Conservation (phyloP, 176 grass and related monocot species). For the Aechmea fasciata region DNA sequence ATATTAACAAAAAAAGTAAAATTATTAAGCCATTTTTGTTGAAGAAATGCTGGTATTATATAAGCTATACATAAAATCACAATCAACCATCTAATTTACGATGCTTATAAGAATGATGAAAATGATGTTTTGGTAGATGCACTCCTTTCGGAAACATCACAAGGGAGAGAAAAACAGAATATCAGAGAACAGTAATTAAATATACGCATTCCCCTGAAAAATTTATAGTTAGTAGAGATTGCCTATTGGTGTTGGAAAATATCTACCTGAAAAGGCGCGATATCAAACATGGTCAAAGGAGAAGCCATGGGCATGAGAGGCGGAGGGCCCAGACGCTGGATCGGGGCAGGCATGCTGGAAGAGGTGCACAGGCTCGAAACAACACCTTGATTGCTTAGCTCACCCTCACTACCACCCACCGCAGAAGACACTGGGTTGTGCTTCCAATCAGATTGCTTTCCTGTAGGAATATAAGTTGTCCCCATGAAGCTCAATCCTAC, state of each 20-base stretch:
- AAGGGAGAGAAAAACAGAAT: too few species aligned
- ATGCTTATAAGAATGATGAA: too few species aligned
- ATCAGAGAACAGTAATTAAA: background rate
- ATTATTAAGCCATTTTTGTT: too few species aligned
- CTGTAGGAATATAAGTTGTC: conserved; percentile 70
- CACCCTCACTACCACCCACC: conserved; percentile 43
- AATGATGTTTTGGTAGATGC: too few species aligned
- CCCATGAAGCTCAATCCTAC: conserved; percentile 93
- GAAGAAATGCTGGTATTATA: too few species aligned
- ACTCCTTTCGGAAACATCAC: too few species aligned
- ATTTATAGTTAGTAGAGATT: background rate
- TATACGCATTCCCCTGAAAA: background rate
- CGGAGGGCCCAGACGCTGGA: conserved; percentile 59
- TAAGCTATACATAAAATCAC: too few species aligned
- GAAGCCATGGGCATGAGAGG: conserved; percentile 74
- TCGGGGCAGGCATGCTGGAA: conserved; percentile 43
- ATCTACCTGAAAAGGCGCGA: conserved; percentile 85
- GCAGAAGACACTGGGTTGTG: conserved; percentile 49
- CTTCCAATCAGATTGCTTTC: conserved; percentile 93
- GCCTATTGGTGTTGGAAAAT: background rate
- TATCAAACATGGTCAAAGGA: conserved; percentile 88
- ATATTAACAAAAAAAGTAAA: too few species aligned
- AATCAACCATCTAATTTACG: too few species aligned
- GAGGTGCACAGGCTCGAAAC: conserved; percentile 45
- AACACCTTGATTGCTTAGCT: conserved; percentile 57